Conservation (phyloP, 495 filamentous ascomycete genomes). For the Annulohypoxylon moriforme region DNA sequence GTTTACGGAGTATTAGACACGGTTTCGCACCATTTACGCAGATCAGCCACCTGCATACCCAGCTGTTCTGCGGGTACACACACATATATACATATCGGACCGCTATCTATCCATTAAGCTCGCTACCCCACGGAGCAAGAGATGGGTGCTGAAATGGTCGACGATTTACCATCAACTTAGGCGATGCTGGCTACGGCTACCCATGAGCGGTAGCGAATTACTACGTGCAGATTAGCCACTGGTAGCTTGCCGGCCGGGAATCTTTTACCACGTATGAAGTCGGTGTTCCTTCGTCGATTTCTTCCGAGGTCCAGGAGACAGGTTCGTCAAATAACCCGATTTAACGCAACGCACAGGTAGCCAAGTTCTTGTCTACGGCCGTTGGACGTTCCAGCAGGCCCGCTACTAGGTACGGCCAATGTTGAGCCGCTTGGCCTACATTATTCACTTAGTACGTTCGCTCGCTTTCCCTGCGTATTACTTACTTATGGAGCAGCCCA, state of each 20-base stretch:
- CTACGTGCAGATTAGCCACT: conserved; percentile 33
- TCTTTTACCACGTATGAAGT: conserved; percentile 9
- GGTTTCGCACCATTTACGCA: conserved; percentile 36
- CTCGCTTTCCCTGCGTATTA: conserved; percentile 9
- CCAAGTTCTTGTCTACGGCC: conserved; percentile 35
- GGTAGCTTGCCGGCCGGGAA: conserved; percentile 5
- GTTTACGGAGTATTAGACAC: conserved; percentile 35
- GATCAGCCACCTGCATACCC: conserved; percentile 31
- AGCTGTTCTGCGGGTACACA: conserved; percentile 23
- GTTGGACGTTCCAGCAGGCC: conserved; percentile 26
- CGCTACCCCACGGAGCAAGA: conserved; percentile 29
- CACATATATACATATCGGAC: conserved; percentile 32
- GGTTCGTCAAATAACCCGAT: conserved; percentile 21
- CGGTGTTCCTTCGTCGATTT: conserved; percentile 15
- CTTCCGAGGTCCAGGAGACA: conserved; percentile 20
- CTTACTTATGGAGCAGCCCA: conserved; percentile 1
- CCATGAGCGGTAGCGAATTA: conserved; percentile 27
- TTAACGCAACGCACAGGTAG: conserved; percentile 28
- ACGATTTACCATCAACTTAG: neutral
- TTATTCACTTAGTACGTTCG: conserved; percentile 5
- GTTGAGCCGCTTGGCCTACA: conserved; percentile 23
- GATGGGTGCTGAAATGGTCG: conserved; percentile 3
- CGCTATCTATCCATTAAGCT: conserved; percentile 13
- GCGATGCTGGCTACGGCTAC: conserved; percentile 22
- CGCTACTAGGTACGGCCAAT: conserved; percentile 22